phyloP scores from a whole-genome alignment of 257 asterid genomes.

The Anisodus acutangulus region DNA sequence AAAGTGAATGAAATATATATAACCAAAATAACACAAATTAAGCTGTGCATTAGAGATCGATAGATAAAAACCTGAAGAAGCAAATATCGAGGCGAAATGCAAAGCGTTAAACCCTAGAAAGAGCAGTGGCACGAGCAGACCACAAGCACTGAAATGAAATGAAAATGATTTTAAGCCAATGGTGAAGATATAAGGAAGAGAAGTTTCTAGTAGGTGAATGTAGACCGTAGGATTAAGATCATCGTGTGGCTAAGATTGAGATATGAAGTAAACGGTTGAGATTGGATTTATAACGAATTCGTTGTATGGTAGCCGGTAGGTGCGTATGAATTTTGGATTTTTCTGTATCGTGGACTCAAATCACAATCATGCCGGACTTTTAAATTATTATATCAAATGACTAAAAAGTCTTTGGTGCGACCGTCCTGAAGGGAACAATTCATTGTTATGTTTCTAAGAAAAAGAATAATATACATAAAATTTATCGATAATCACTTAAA shows the following conservation, averaged over 20 bases:
- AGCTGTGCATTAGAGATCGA: not conserved
- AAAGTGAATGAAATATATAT: not conserved
- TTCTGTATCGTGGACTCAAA: slow-evolving; percentile 10
- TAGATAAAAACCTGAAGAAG: not conserved
- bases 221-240: slow-evolving; percentile 44
- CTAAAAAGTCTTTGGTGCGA: not conserved
- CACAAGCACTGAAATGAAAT: slow-evolving; percentile 41
- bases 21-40: not conserved
- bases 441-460: not conserved
- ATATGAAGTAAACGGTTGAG: slow-evolving; percentile 39
- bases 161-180: too few relatives aligned
- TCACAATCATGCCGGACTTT: slow-evolving; percentile 19
- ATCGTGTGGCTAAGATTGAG: slow-evolving; percentile 42
- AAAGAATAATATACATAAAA: too few relatives aligned
- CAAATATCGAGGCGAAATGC: slow-evolving; percentile 9
- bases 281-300: slow-evolving; percentile 32
- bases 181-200: slow-evolving; percentile 25
- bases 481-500: too few relatives aligned
- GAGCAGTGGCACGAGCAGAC: slow-evolving; percentile 40
- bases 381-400: not conserved
- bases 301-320: not conserved
- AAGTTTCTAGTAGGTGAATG: slow-evolving; percentile 40
- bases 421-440: not conserved
- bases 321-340: not conserved
- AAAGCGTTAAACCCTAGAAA: slow-evolving; percentile 39